phyloP scores from a whole-genome alignment of 257 asterid species.

The Hygrophila difformis region DNA sequence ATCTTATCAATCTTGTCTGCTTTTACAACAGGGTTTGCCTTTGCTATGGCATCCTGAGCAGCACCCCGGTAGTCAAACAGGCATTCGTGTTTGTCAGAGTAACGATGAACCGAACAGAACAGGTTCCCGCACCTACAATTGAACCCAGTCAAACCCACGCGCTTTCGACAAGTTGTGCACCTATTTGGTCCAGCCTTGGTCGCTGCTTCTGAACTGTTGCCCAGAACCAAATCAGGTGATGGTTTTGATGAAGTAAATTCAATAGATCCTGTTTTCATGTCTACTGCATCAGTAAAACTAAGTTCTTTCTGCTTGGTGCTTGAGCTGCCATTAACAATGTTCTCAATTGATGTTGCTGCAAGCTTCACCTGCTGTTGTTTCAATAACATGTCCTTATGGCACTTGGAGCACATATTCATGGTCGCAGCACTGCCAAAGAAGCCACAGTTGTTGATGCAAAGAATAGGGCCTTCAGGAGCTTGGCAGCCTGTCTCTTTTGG shows the following conservation, averaged over 20 bases:
- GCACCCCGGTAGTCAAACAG: conserved; percentile 40
- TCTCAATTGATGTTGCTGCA: conserved; percentile 45
- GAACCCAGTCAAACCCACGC: conserved; percentile 55
- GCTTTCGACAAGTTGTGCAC: conserved; percentile 46
- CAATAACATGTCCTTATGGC: conserved; percentile 42
- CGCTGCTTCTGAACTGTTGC: conserved; percentile 25
- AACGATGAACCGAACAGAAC: conserved; percentile 47
- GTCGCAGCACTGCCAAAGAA: conserved; percentile 57
- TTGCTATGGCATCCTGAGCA: conserved; percentile 46
- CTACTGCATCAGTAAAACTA: conserved; percentile 12
- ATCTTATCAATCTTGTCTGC: conserved; percentile 55
- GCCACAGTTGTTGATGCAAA: conserved; percentile 58
- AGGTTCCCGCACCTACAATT: conserved; percentile 44
- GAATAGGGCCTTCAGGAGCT: conserved; percentile 54
- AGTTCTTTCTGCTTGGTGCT: conserved; percentile 25
- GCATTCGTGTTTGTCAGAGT: conserved; percentile 22
- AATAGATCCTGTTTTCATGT: conserved; percentile 13
- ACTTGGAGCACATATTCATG: conserved; percentile 57
- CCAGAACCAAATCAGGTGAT: conserved; percentile 15
- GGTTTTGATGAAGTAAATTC: conserved; percentile 19
- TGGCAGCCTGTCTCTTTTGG: conserved; percentile 49
- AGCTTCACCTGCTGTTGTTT: conserved; percentile 41
- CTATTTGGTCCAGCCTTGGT: conserved; percentile 37
- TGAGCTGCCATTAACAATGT: conserved; percentile 38
- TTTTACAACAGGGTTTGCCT: conserved; percentile 44